These are phyloP conservation scores for Agapanthus africanus DNA, from an alignment of 106 monocot species.

Conservation along the genomic window DNA sequence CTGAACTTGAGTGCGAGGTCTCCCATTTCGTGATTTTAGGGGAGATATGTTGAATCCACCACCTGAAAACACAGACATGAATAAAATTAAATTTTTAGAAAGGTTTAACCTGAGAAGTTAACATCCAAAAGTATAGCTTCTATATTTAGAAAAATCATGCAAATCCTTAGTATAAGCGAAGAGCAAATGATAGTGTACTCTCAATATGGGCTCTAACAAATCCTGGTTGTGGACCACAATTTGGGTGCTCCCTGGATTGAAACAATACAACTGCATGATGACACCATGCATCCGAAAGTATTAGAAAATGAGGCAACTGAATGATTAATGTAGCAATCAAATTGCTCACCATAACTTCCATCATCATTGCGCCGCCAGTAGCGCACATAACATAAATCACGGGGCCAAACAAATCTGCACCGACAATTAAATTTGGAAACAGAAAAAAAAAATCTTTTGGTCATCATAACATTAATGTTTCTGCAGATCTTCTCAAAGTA, in stretches of 20 bases:
- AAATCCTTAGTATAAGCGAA: background rate
- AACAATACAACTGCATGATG: slow-evolving; percentile 78
- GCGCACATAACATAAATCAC: slow-evolving; percentile 95
- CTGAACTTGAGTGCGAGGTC: slow-evolving; percentile 77
- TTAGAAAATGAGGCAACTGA: slow-evolving; percentile 3
- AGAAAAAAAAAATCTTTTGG: too few relatives aligned
- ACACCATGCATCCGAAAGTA: background rate
- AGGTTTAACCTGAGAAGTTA: background rate
- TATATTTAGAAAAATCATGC: background rate
- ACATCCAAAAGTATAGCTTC: background rate
- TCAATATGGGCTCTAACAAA: slow-evolving; percentile 82
- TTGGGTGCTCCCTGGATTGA: slow-evolving; percentile 74
- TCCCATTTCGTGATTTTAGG: slow-evolving; percentile 65
- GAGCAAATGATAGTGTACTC: slow-evolving; percentile 35
- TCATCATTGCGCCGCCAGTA: slow-evolving; percentile 99
- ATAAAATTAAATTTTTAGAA: background rate
- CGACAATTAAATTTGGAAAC: slow-evolving; percentile 13
- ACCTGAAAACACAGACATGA: slow-evolving; percentile 32
- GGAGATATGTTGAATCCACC: slow-evolving; percentile 94
- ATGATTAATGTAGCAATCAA: slow-evolving; percentile 4
- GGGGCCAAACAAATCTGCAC: slow-evolving; percentile 89
- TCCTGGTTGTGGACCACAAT: slow-evolving; percentile 77
- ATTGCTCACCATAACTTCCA: slow-evolving; percentile 85
- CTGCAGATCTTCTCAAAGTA: too few relatives aligned
- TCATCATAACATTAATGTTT: too few relatives aligned